Conservation (phyloP, 225 moss, liverwort and hornwort species). For the Physcomitrium patens region DNA sequence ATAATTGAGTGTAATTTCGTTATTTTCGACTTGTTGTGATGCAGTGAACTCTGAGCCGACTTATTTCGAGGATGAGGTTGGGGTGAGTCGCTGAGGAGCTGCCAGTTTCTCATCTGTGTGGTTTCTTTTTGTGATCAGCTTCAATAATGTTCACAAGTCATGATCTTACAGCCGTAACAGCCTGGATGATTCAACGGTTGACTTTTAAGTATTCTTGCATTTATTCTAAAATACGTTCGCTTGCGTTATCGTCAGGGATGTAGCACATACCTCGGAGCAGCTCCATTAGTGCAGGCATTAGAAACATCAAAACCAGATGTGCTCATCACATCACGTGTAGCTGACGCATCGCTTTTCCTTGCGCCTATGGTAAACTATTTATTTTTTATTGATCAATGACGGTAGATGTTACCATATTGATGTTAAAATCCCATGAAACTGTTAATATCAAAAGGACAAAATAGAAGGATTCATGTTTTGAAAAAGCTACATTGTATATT, state of each 20-base stretch:
- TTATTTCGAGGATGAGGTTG: conserved; percentile 41
- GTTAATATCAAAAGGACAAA: not conserved
- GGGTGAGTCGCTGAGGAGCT: conserved; percentile 43
- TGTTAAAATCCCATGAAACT: not conserved
- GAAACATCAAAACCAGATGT: conserved; percentile 64
- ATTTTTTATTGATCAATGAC: conserved; percentile 7
- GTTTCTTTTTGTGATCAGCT: not conserved
- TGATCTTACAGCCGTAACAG: too few relatives aligned
- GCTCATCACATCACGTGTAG: conserved; percentile 76
- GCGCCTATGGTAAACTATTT: conserved; percentile 69
- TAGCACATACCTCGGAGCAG: conserved; percentile 90
- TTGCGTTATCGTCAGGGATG: conserved; percentile 53
- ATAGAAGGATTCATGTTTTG: not conserved
- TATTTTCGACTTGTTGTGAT: conserved; percentile 35
- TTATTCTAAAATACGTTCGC: conserved; percentile 14
- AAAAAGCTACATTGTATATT: too few relatives aligned
- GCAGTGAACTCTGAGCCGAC: conserved; percentile 41
- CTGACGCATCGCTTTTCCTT: conserved; percentile 86
- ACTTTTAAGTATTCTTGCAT: not conserved
- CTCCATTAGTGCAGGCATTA: conserved; percentile 69
- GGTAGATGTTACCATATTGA: conserved; percentile 8
- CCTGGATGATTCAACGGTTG: not conserved
- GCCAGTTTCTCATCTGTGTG: conserved; percentile 12
- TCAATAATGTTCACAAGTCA: not conserved
- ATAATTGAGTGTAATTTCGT: conserved; percentile 28